A percentile compares a stretch with the other conserved stretches of the same genome.
These are phyloP conservation scores for Naganishia kalamii DNA, from an alignment of 768 basidiomycete genomes.

Conservation along the genomic window DNA sequence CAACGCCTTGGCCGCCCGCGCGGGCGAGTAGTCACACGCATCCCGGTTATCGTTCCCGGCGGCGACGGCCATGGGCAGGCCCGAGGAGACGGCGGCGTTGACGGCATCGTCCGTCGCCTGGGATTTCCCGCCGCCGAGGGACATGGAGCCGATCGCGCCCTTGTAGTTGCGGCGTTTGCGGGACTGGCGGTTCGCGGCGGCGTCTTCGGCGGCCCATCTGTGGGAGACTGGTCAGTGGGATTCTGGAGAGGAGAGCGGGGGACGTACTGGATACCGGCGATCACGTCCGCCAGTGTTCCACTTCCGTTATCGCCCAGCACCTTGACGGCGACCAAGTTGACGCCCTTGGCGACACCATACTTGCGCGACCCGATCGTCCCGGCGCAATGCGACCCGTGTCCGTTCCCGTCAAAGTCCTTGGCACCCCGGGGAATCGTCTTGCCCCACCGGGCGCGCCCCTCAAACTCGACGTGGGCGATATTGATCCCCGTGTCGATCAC, in stretches of 20 bases:
- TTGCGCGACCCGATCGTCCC: slow-evolving; percentile 89
- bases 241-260: not conserved
- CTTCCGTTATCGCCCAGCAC: slow-evolving; percentile 84
- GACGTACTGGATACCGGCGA: slow-evolving; percentile 63
- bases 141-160: slow-evolving; percentile 77
- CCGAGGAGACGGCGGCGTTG: slow-evolving; percentile 70
- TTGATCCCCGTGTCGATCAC: slow-evolving; percentile 62
- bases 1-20: slow-evolving; percentile 76
- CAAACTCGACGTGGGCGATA: slow-evolving; percentile 73
- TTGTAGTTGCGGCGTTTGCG: slow-evolving; percentile 71
- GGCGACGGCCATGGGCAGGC: slow-evolving; percentile 94
- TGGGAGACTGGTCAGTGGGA: not conserved
- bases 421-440: slow-evolving; percentile 81
- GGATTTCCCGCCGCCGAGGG: slow-evolving; percentile 91
- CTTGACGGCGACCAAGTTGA: slow-evolving; percentile 53
- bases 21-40: slow-evolving; percentile 89
- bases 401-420: slow-evolving; percentile 83
- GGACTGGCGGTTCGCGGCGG: slow-evolving; percentile 62
- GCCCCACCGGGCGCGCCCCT: slow-evolving; percentile 69
- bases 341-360: slow-evolving; percentile 94
- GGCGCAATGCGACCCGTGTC: slow-evolving; percentile 89
- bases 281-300: slow-evolving; percentile 89
- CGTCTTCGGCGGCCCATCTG: slow-evolving; percentile 59
- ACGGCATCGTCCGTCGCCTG: slow-evolving; percentile 75
- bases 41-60: slow-evolving; percentile 81